Percentiles rank a stretch among this genome's conserved stretches.
Conservation (phyloP, 2,329 filamentous ascomycete species). For the Fusarium tuaranense region DNA sequence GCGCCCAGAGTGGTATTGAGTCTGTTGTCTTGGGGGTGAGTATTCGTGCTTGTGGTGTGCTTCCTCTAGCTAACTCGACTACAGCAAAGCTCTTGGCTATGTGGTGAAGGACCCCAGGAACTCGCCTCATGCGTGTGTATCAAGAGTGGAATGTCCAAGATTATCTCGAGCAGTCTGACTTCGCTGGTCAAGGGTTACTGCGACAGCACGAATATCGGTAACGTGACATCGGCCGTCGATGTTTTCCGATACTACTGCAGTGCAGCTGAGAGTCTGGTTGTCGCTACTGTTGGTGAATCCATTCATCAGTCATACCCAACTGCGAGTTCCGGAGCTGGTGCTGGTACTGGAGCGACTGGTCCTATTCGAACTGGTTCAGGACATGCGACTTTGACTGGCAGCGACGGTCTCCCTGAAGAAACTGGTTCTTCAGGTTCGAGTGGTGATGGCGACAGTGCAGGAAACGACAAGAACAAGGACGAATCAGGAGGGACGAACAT, state of each 20-base stretch:
- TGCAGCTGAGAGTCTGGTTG: slow-evolving; percentile 57
- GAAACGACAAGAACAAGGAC: slow-evolving; percentile 1
- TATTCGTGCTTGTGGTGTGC: not conserved
- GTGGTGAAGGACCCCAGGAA: slow-evolving; percentile 59
- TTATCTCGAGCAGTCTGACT: slow-evolving; percentile 57
- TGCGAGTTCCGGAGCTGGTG: slow-evolving; percentile 28
- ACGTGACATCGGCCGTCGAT: slow-evolving; percentile 59
- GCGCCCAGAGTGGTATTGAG: slow-evolving; percentile 59
- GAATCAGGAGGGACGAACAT: slow-evolving; percentile 38
- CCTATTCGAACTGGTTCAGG: slow-evolving; percentile 18
- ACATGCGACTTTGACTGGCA: slow-evolving; percentile 23
- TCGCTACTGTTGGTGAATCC: slow-evolving; percentile 57
- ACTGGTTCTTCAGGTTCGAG: not conserved
- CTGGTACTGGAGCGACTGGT: slow-evolving; percentile 17
- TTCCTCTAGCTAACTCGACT: not conserved
- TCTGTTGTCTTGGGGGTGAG: slow-evolving; percentile 56
- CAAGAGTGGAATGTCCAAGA: slow-evolving; percentile 59
- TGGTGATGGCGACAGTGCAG: not conserved
- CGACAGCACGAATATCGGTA: slow-evolving; percentile 55
- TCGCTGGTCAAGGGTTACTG: slow-evolving; percentile 59
- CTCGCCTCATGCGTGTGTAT: slow-evolving; percentile 66
- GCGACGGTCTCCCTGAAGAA: not conserved
- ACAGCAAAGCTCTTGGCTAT: slow-evolving; percentile 52
- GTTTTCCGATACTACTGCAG: slow-evolving; percentile 63
- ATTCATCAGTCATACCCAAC: slow-evolving; percentile 28